Evolutionary conservation across 2,329 filamentous ascomycete species (phyloP), one percentile per base, ranked within the genome.

Genomic region (Fonsecaea monophora): DNA sequence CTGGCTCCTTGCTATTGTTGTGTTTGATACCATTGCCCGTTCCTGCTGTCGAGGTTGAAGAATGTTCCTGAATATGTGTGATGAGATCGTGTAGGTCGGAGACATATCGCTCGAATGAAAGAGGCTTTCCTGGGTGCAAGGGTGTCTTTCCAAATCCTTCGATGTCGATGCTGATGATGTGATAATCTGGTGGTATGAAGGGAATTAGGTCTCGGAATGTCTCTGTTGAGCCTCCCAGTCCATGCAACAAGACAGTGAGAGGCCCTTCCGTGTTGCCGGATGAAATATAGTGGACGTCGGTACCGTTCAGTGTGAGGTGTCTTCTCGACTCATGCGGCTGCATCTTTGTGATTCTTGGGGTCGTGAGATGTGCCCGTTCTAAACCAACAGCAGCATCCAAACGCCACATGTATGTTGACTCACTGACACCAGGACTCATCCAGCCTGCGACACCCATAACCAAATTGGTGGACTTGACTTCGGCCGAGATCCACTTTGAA

Each of bases 101-200:
- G 67, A 75, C 76, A 72, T 77, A 68, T 13, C 62, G 74, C 13
- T 48, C 9, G 35, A 76, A 65, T 0, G 72, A 74, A 0, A 74
- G 62, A 18, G 60, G 69, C 21, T 57, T 53, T 2, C 62, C 55
- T 4, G 63, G 10, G 53, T 70, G 68, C 10, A 62, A 64, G 0
- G 70, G 67, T 1, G 74, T 73, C 42, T 74, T 66, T 15, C 74
- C 75, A 53, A 75, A 77, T 12, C 74, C 74, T 53, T 72, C 74
- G 42, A 76, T 73, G 58, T 77, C 75, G 30, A 77, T 68, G 1
- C 70, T 62, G 18, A 75, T 63, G 48, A 68, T 61, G 34, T 68
- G 68, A 64, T 68, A 72, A 21, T 62, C 37, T 1, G 54, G 2
- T 6, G 71, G 68, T 3, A 75, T 48, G 4, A 12, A 55, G 0